A percentile compares a stretch with the other conserved stretches of the same genome.
Evolutionary conservation across 2,329 filamentous ascomycete species (phyloP).

Genomic region (Calonectria naviculata): DNA sequence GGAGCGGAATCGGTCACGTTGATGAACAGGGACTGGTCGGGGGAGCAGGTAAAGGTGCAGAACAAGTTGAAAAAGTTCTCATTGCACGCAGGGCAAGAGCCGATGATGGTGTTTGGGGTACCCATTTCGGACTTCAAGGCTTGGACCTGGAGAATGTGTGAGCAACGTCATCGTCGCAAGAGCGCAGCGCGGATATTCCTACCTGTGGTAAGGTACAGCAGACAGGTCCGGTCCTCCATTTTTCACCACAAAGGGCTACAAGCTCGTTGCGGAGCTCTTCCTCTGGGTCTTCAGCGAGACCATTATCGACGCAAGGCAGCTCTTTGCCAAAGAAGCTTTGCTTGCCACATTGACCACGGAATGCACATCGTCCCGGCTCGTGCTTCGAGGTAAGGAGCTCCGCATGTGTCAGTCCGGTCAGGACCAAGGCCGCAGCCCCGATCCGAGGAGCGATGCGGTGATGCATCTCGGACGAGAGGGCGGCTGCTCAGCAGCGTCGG

Average conservation of each 20-base stretch:
- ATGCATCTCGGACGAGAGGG: constrained; percentile 44
- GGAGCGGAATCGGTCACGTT: constrained; percentile 84
- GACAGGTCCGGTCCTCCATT: constrained; percentile 86
- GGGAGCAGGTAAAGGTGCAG: constrained; percentile 98
- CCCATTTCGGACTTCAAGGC: constrained; percentile 86
- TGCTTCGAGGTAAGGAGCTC: constrained; percentile 70
- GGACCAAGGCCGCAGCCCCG: constrained; percentile 45
- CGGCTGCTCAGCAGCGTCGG: constrained; percentile 29
- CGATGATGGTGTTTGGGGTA: constrained; percentile 88
- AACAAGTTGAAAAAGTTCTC: constrained; percentile 99
- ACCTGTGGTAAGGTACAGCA: constrained; percentile 89
- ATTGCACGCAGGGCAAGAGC: constrained; percentile 95
- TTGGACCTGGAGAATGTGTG: constrained; percentile 67
- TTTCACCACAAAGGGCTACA: constrained; percentile 84
- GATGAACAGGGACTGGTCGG: constrained; percentile 94
- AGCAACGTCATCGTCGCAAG: constrained; percentile 16
- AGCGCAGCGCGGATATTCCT: constrained; percentile 36
- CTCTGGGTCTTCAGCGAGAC: constrained; percentile 78
- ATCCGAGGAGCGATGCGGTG: constrained; percentile 43
- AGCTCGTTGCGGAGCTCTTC: constrained; percentile 79
- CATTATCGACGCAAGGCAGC: constrained; percentile 94
- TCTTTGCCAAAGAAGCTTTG: constrained; percentile 90
- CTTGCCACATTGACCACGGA: constrained; percentile 91
- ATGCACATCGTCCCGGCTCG: constrained; percentile 88
- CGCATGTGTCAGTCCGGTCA: constrained; percentile 39